Evolutionary conservation across 805 yeast species (phyloP).

Genomic region (Cyberlindnera galapagoensis): DNA sequence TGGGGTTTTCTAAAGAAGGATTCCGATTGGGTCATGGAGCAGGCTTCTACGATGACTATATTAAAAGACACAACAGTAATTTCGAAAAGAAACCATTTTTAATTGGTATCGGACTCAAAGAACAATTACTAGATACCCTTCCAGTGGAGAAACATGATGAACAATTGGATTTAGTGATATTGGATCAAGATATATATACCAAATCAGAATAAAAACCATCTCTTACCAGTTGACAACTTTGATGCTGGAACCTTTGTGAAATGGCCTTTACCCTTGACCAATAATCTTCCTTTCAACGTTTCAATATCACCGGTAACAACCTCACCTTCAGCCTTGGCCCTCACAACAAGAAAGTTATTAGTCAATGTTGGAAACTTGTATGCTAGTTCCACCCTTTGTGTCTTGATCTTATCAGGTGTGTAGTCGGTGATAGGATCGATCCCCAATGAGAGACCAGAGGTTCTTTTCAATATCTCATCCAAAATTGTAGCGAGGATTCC

Average conservation of each 20-base stretch:
- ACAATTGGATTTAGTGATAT: conserved; percentile 46
- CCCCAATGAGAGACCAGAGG: conserved; percentile 34
- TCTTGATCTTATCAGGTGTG: conserved; percentile 35
- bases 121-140: conserved; percentile 48
- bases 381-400: conserved; percentile 39
- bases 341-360: conserved; percentile 66
- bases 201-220: not conserved
- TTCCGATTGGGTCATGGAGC: conserved; percentile 84
- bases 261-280: conserved; percentile 53
- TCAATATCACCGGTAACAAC: conserved; percentile 47
- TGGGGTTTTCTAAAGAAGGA: conserved; percentile 51
- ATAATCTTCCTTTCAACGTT: conserved; percentile 41
- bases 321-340: conserved; percentile 38
- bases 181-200: conserved; percentile 26
- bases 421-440: conserved; percentile 30
- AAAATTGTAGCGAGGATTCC: conserved; percentile 78
- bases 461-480: conserved; percentile 66
- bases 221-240: no score
- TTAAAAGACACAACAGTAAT: conserved; percentile 36
- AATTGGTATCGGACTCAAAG: conserved; percentile 59
- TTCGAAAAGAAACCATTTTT: conserved; percentile 32
- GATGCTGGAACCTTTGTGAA: conserved; percentile 29
- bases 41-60: conserved; percentile 83
- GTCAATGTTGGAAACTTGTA: conserved; percentile 74
- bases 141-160: conserved; percentile 65